These are phyloP conservation scores for Xerocomellus intermedius DNA, from an alignment of 768 basidiomycete genomes.

Conservation along the genomic window DNA sequence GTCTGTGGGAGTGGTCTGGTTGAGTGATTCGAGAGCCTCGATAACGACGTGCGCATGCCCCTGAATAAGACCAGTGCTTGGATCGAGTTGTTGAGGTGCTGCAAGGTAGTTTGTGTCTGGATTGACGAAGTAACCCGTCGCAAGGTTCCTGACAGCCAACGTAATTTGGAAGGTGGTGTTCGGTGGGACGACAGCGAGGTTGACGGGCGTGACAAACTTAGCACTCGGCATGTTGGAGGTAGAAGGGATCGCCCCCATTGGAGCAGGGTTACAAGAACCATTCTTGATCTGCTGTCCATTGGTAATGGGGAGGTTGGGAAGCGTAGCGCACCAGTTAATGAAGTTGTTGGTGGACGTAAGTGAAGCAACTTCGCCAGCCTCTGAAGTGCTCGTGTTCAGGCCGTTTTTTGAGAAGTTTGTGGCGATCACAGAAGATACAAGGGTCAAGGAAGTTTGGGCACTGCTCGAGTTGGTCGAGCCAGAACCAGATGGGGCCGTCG, in stretches of 20 bases:
- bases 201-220: conserved; percentile 51
- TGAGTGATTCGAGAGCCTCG: conserved; percentile 47
- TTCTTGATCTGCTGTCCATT: conserved; percentile 52
- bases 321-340: conserved; percentile 62
- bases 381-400: conserved; percentile 25
- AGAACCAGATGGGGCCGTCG: conserved; percentile 5
- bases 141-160: conserved; percentile 44
- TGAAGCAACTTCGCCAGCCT: conserved; percentile 52
- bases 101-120: conserved; percentile 50
- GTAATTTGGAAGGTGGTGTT: conserved; percentile 52
- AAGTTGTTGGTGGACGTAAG: conserved; percentile 71
- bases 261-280: conserved; percentile 60
- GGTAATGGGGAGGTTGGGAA: conserved; percentile 51
- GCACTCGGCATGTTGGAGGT: conserved; percentile 49
- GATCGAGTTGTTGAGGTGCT: conserved; percentile 53
- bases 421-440: conserved; percentile 51
- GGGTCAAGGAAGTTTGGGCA: conserved; percentile 33
- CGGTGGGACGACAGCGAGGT: conserved; percentile 40
- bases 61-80: conserved; percentile 45
- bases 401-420: conserved; percentile 56
- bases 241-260: conserved; percentile 58
- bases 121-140: conserved; percentile 60
- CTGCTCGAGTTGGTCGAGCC: conserved; percentile 18
- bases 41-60: conserved; percentile 68
- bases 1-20: conserved; percentile 48